Base-by-base conservation (phyloP, 1,284 basidiomycete species). In the Cutaneotrichosporon sp. region DNA sequence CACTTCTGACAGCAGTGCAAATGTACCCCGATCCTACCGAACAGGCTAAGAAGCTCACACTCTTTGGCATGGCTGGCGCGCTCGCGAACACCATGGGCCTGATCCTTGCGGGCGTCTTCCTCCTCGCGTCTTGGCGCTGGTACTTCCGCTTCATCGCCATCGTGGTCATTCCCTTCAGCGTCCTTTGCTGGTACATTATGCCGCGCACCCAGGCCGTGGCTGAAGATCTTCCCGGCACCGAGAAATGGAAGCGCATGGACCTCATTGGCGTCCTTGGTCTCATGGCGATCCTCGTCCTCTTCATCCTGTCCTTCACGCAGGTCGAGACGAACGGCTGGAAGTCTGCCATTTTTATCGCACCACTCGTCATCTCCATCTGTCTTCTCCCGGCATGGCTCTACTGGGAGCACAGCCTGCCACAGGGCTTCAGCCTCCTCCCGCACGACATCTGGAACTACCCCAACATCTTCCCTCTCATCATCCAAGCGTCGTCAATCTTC, bases 231-330 rank as follows among this genome's bases (percentile, higher is more conserved):
- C 69, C 71, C 11, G 72, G 72, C 10, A 56, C 65, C 8, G 76
- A 75, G 36, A 80, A 79, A 66, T 68, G 70, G 63, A 80, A 79
- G 68, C 72, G 77, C 47, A 78, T 79, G 76, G 78, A 80, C 65
- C 68, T 80, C 14, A 71, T 69, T 59, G 78, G 78, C 38, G 77
- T 78, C 13, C 38, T 63, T 40, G 66, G 76, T 59, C 68, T 80
- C 49, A 61, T 78, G 47, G 71, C 72, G 9, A 60, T 69, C 38
- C 70, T 80, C 49, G 65, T 76, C 51, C 70, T 76, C 42, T 79
- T 80, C 73, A 78, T 80, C 65, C 73, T 79, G 60, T 75, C 69
- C 26, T 76, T 80, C 69, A 80, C 78, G 18, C 76, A 77, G 31
- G 75, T 47, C 13, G 69, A 73, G 6, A 65, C 71, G 53, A 60